Base-by-base conservation (phyloP, 2,329 filamentous ascomycete species). In the Scytalidium sp. region DNA sequence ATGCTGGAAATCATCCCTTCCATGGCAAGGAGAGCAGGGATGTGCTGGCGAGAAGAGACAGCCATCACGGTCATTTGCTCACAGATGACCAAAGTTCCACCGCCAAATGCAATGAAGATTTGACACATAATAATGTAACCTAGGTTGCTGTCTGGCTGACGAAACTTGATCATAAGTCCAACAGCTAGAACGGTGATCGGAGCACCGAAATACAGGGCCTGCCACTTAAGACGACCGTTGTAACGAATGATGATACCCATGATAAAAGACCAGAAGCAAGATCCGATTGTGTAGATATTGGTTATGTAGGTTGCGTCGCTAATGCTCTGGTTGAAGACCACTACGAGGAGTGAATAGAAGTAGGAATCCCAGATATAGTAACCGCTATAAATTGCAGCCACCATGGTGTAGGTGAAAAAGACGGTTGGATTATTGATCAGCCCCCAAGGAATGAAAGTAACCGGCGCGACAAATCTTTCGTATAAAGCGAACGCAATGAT, bases 31-130 rank as follows among this genome's bases (percentile, higher is more conserved):
- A 82, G 76, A 15, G 77, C 75, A 19, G 83, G 80, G 3, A 87
- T 72, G 59, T 84, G 75, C 56, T 83, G 75, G 56, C 86, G 83
- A n/a, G 75, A 75, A 1, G 75, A 74, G 2, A 76, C 80, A 1
- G 80, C 77, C 68, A 85, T 80, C 46, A 78, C 75, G 9, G 79
- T 80, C 59, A 86, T 74, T 61, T 87, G 78, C 41, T 80, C 74
- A 45, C 74, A 74, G 43, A 85, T 78, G 50, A 80, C 76, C 5
- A 84, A 69, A 10, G 78, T 72, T 11, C 80, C 80, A 3, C 79
- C 80, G 3, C 75, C 78, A 29, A 81, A 72, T 6, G 81, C 77
- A 51, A 85, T 76, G 51, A 84, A 73, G 43, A 85, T 73, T 60
- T 85, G 80, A 42, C 77, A 80, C 65, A 81, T 76, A 60, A 85